Conservation (phyloP, 208 protist species). For the Leishmania lainsoni region DNA sequence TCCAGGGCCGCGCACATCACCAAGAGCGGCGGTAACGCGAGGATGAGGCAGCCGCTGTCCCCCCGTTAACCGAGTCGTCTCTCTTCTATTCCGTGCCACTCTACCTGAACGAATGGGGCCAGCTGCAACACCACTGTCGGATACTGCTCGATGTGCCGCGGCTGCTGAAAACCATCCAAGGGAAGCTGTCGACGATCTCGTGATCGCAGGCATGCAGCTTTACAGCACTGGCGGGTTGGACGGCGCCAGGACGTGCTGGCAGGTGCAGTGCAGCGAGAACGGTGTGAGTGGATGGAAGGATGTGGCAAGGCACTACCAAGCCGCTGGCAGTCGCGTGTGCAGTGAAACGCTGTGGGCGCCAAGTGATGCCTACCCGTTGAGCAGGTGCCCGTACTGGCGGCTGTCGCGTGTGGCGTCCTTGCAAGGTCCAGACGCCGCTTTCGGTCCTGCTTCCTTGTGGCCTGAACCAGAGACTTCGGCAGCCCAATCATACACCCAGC, state of each 20-base stretch:
- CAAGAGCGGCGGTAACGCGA: neutral
- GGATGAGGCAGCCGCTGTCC: neutral
- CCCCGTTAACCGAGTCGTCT: constrained; percentile 11
- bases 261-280: constrained; percentile 30
- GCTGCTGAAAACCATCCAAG: constrained; percentile 1
- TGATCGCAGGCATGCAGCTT: constrained; percentile 28
- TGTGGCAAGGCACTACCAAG: constrained; percentile 24
- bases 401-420: neutral
- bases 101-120: constrained; percentile 19
- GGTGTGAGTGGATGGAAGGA: constrained; percentile 16
- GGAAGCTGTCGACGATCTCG: constrained; percentile 5
- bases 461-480: neutral
- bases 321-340: constrained; percentile 6
- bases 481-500: constrained; percentile 25
- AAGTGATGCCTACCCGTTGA: constrained; percentile 7
- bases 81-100: constrained; percentile 27
- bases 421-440: neutral
- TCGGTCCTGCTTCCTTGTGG: neutral
- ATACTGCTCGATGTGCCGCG: constrained; percentile 20
- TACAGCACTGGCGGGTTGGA: constrained; percentile 19
- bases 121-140: constrained; percentile 24
- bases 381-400: constrained; percentile 24
- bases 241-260: constrained; percentile 15
- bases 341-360: constrained; percentile 26
- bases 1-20: neutral